Conservation (phyloP, 768 basidiomycete species). For the Hygrophoropsis aurantiaca region DNA sequence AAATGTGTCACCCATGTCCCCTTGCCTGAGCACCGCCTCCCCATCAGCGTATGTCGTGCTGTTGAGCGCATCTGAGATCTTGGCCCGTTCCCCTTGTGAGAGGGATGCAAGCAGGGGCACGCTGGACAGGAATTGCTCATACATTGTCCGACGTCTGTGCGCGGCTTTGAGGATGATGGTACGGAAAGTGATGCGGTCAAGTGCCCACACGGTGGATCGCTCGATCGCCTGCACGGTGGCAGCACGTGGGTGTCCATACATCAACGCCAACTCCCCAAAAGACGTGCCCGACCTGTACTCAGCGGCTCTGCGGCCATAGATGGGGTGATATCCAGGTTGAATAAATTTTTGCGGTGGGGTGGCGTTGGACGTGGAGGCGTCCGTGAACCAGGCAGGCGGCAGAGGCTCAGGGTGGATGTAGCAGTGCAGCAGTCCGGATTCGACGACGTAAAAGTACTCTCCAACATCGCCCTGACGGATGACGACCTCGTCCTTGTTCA, state of each 20-base stretch:
- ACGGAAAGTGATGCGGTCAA: conserved; percentile 97
- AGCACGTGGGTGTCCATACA: conserved; percentile 96
- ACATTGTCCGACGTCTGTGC: conserved; percentile 89
- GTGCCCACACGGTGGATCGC: conserved; percentile 84
- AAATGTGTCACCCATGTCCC: conserved; percentile 95
- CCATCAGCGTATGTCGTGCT: conserved; percentile 81
- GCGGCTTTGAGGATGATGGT: conserved; percentile 95
- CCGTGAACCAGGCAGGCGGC: conserved; percentile 57
- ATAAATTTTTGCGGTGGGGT: conserved; percentile 53
- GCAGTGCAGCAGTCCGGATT: conserved; percentile 82
- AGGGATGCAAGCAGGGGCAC: conserved; percentile 87
- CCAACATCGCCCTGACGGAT: conserved; percentile 97
- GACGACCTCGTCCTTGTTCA: conserved; percentile 77
- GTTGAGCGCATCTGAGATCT: conserved; percentile 94
- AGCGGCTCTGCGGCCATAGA: conserved; percentile 79
- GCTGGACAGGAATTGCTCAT: conserved; percentile 92
- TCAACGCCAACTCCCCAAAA: conserved; percentile 95
- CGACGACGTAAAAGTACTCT: conserved; percentile 97
- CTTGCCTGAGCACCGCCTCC: conserved; percentile 85
- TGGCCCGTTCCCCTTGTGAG: conserved; percentile 86
- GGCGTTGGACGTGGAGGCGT: conserved; percentile 36
- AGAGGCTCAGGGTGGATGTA: conserved; percentile 72
- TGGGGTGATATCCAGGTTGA: conserved; percentile 65
- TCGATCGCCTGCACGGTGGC: conserved; percentile 90
- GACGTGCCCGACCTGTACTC: conserved; percentile 83